These are phyloP conservation scores for Orbilia javanica DNA, from an alignment of 2,329 filamentous ascomycete genomes.

Conservation along the genomic window DNA sequence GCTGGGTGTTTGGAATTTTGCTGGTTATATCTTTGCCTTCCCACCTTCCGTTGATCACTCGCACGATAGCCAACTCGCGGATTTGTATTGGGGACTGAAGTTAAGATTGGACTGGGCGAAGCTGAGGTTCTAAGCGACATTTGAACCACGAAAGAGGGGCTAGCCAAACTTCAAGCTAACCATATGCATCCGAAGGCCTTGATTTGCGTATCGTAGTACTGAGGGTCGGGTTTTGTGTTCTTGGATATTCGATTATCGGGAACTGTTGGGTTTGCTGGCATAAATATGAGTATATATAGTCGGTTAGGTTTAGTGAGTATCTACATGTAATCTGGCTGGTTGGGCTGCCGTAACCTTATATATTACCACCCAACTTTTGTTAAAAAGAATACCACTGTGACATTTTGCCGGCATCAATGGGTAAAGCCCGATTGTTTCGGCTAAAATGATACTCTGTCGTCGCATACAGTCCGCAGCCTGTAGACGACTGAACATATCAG, in stretches of 20 bases:
- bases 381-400: not conserved
- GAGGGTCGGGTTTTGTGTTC: no score
- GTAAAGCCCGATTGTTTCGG: slow-evolving; percentile 26
- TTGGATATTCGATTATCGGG: no score
- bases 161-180: not conserved
- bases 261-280: no score
- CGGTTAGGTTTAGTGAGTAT: not conserved
- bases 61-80: not conserved
- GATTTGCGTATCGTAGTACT: no score
- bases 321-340: not conserved
- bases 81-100: not conserved
- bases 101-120: not conserved
- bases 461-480: slow-evolving; percentile 20
- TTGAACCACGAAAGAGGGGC: not conserved
- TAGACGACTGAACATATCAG: slow-evolving; percentile 35
- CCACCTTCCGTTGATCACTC: not conserved
- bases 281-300: not conserved
- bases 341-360: not conserved
- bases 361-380: not conserved
- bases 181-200: no score
- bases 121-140: not conserved
- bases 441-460: slow-evolving; percentile 18
- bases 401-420: not conserved
- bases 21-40: slow-evolving; percentile 5
- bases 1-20: not conserved